These are phyloP conservation scores for Metarhizium anisopliae DNA, from an alignment of 2,329 filamentous ascomycete species.

Conservation along the genomic window DNA sequence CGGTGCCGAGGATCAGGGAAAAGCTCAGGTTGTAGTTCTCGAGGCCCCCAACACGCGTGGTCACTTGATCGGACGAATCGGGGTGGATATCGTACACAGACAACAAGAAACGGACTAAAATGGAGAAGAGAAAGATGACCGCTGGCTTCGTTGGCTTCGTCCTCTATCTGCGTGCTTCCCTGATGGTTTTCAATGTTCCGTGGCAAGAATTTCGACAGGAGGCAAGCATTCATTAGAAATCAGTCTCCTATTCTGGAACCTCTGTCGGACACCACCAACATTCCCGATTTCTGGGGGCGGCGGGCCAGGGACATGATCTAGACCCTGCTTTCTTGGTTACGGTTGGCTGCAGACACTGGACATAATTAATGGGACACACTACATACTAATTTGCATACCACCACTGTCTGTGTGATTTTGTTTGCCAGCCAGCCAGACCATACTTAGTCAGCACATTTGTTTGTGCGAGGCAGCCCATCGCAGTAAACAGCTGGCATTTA, in stretches of 20 bases:
- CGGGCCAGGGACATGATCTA: not conserved
- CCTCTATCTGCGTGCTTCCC: not conserved
- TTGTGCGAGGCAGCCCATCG: too few relatives aligned
- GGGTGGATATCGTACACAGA: not conserved
- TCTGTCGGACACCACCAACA: not conserved
- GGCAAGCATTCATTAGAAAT: slow-evolving; percentile 5
- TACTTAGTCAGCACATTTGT: too few relatives aligned
- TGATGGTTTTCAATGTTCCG: not conserved
- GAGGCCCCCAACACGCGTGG: slow-evolving; percentile 1
- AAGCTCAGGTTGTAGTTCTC: not conserved
- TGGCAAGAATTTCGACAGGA: not conserved
- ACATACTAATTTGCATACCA: not conserved
- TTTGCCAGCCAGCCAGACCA: not conserved
- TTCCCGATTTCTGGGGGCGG: not conserved
- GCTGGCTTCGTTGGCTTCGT: not conserved
- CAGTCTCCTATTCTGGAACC: slow-evolving; percentile 9
- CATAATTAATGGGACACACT: not conserved
- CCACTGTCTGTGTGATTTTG: not conserved
- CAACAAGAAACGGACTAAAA: not conserved
- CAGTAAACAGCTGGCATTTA: not conserved
- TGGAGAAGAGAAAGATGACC: not conserved
- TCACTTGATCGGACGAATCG: not conserved
- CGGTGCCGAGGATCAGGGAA: slow-evolving; percentile 1
- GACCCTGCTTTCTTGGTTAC: not conserved
- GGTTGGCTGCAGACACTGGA: not conserved